Base-by-base conservation (phyloP, 345 rosid genomes). In the Kandelia obovata region DNA sequence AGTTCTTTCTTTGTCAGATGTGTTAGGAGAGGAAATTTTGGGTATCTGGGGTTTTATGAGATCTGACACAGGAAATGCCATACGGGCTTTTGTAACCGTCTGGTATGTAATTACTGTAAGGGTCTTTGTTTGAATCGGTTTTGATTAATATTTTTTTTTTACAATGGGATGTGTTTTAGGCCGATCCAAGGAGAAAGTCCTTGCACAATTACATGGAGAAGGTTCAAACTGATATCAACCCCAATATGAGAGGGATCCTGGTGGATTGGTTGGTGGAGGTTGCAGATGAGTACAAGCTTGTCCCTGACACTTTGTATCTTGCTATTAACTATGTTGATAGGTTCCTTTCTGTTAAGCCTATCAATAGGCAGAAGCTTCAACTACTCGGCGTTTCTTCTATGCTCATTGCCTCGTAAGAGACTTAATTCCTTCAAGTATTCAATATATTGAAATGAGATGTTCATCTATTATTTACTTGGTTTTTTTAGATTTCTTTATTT, bases 241-340 rank as follows among this genome's bases (percentile, higher is more conserved):
- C 91, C 1, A 77, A 73, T n/a, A 89, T 89, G 95, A 84, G 97
- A 78, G 96, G 87, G 53, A 71, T 88, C 23, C 67, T 91, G 78
- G 87, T 89, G 62, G 97, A 94, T 81, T 87, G 97, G 97, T 74
- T 94, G 77, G 96, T 91, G 55, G 92, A 87, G 65, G 95, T 94
- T 60, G 87, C 95, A 5, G 96, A 88, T 47, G 92, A 89, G 55
- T 85, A 87, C 79, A 84, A 85, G 76, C 90, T 94, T 62, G 65
- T 83, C 20, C 65, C 88, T 0, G 96, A 94, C 47, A 85, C 92
- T 8, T 76, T 89, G 23, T 84, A 80, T 49, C 84, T 88, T 17
- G 65, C 90, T 9, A 63, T 91, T 49, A 76, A 87, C 9, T 82
- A 84, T 62, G 56, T 89, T 3, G 97, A 94, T 37, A 77, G 86